Conservation (phyloP, 768 basidiomycete genomes). For the Glaciozyma antarctica region DNA sequence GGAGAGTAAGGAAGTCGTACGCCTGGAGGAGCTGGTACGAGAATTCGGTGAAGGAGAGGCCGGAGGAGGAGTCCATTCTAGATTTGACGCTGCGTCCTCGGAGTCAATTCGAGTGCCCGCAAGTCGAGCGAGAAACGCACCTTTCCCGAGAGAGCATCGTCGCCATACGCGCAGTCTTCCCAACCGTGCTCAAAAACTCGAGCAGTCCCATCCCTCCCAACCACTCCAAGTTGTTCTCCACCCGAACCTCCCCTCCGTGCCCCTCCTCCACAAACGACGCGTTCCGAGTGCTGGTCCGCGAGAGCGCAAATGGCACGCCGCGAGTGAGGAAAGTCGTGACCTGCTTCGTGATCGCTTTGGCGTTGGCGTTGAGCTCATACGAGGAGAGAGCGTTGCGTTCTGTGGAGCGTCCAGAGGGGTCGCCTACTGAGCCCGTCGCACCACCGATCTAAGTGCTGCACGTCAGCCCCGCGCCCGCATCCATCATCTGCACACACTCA, state of each 20-base stretch:
- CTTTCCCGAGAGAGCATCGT: conserved; percentile 86
- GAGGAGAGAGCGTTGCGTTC: conserved; percentile 65
- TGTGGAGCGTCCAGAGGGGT: conserved; percentile 78
- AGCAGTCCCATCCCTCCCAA: conserved; percentile 61
- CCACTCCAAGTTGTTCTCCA: conserved; percentile 71
- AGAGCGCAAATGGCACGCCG: conserved; percentile 54
- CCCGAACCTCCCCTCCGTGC: conserved; percentile 22
- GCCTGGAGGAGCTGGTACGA: conserved; percentile 95
- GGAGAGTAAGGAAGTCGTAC: conserved; percentile 77
- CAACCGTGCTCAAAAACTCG: conserved; percentile 73
- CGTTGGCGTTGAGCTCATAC: conserved; percentile 57
- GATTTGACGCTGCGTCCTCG: conserved; percentile 59
- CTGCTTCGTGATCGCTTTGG: conserved; percentile 52
- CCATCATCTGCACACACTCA: conserved; percentile 36
- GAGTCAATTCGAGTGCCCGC: not conserved
- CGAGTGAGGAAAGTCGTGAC: conserved; percentile 63
- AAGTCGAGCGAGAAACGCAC: conserved; percentile 42
- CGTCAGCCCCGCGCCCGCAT: not conserved
- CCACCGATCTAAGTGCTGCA: conserved; percentile 67
- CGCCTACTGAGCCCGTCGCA: conserved; percentile 91
- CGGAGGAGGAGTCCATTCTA: conserved; percentile 56
- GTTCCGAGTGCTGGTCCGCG: conserved; percentile 28
- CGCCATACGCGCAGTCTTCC: conserved; percentile 69
- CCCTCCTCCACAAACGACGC: not conserved
- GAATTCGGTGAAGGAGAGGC: conserved; percentile 98